phyloP scores from a whole-genome alignment of 768 basidiomycete species.

The Leucosporidium scottii region DNA sequence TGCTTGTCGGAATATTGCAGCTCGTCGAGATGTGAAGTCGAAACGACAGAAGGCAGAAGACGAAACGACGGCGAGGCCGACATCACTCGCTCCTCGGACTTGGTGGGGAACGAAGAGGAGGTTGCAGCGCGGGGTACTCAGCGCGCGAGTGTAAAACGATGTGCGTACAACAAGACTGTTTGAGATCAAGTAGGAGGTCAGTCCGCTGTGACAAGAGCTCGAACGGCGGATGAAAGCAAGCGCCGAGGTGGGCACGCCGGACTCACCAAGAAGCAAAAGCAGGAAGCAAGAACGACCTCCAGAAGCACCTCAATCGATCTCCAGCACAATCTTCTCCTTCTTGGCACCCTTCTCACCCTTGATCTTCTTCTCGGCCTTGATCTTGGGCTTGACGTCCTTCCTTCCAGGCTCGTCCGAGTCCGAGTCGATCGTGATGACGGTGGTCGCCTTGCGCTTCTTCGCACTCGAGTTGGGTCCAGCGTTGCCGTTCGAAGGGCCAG shows the following conservation, averaged over 20 bases:
- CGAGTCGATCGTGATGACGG: constrained; percentile 10
- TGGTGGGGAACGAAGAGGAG: no score
- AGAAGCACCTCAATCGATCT: neutral
- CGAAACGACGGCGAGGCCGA: no score
- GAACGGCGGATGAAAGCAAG: neutral
- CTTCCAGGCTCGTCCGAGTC: constrained; percentile 4
- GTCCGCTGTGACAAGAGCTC: no score
- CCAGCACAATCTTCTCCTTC: constrained; percentile 7
- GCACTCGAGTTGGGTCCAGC: neutral
- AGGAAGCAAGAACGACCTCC: neutral
- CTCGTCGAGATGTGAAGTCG: no score
- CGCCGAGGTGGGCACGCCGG: neutral
- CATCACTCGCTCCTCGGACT: no score
- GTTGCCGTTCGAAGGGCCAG: no score
- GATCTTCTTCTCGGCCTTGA: neutral
- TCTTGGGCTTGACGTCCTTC: constrained; percentile 1
- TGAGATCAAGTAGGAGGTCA: no score
- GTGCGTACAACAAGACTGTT: no score
- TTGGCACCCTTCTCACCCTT: constrained; percentile 3
- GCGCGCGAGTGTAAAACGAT: no score
- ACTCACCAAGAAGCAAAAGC: neutral
- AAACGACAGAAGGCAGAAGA: no score
- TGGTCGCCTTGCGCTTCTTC: constrained; percentile 1
- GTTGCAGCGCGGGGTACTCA: no score
- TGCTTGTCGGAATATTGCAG: no score